Conservation (phyloP, 164 flowering plant species). For the Tetrastigma voinierianum region DNA sequence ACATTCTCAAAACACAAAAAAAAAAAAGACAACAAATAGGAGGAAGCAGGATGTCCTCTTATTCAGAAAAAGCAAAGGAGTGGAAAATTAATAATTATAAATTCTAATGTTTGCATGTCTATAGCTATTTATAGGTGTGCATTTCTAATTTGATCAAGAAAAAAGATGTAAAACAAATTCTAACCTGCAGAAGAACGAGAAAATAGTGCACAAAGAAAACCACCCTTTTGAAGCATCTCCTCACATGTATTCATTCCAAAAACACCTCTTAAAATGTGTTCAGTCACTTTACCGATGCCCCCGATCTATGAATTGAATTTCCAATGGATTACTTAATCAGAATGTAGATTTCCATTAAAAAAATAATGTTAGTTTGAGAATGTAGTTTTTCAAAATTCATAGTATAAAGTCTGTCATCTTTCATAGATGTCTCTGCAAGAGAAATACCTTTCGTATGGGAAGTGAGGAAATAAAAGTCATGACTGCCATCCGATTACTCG, state of each 20-base stretch:
- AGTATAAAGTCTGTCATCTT: not conserved
- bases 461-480: constrained; percentile 89
- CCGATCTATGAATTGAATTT: constrained; percentile 60
- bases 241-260: constrained; percentile 86
- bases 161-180: constrained; percentile 6
- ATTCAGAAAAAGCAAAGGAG: too few species aligned
- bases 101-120: not conserved
- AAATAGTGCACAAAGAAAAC: constrained; percentile 79
- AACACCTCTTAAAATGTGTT: constrained; percentile 64
- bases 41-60: too few species aligned
- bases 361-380: not conserved
- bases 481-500: constrained; percentile 74
- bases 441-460: constrained; percentile 83
- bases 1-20: too few species aligned
- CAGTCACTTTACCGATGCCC: constrained; percentile 98
- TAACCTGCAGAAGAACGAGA: constrained; percentile 81
- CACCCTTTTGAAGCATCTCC: constrained; percentile 75
- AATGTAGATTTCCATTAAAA: not conserved
- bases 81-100: not conserved
- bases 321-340: not conserved
- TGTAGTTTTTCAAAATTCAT: not conserved
- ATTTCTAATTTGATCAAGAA: not conserved
- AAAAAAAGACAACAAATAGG: too few species aligned
- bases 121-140: not conserved
- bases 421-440: not conserved